A percentile compares a stretch with the other conserved stretches of the same genome.
Evolutionary conservation across 2,329 filamentous ascomycete genomes (phyloP).

Genomic region (Dothiorella sarmentorum): DNA sequence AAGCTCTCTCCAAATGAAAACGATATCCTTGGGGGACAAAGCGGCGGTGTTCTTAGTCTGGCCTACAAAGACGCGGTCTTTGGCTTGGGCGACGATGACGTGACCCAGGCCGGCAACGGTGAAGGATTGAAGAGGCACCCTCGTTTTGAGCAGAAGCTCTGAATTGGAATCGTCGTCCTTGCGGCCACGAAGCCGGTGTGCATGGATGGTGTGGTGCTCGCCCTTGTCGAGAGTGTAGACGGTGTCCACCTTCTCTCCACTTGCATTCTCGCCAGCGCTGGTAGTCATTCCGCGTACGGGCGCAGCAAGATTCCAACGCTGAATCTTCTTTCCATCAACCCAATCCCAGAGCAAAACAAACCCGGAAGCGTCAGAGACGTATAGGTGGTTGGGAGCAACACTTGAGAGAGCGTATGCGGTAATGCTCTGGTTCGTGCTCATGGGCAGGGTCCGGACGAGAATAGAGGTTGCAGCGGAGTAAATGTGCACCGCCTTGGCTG

Average conservation of each 20-base stretch:
- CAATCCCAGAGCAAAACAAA: constrained; percentile 58
- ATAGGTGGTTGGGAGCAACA: constrained; percentile 50
- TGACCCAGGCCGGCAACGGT: constrained; percentile 53
- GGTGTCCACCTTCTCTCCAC: constrained; percentile 25
- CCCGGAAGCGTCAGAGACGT: constrained; percentile 51
- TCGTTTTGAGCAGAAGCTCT: constrained; percentile 34
- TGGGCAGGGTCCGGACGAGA: constrained; percentile 67
- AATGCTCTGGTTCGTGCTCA: constrained; percentile 48
- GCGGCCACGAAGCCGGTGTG: constrained; percentile 15
- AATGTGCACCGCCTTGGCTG: constrained; percentile 71
- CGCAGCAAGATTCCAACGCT: constrained; percentile 42
- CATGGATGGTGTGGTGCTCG: constrained; percentile 25
- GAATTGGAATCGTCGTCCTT: constrained; percentile 1
- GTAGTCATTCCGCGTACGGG: constrained; percentile 35
- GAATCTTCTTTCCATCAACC: constrained; percentile 44
- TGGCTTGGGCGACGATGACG: constrained; percentile 55
- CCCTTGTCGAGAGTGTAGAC: constrained; percentile 41
- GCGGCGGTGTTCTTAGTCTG: constrained; percentile 38
- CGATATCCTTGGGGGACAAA: constrained; percentile 36
- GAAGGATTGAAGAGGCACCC: constrained; percentile 36
- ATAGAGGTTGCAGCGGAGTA: constrained; percentile 81
- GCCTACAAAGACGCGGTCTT: constrained; percentile 60
- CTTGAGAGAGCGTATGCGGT: constrained; percentile 52
- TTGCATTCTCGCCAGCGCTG: constrained; percentile 27
- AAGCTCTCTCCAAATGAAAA: constrained; percentile 55